Evolutionary conservation across 179 eudicot species (phyloP).

Genomic region (Patellifolia procumbens): DNA sequence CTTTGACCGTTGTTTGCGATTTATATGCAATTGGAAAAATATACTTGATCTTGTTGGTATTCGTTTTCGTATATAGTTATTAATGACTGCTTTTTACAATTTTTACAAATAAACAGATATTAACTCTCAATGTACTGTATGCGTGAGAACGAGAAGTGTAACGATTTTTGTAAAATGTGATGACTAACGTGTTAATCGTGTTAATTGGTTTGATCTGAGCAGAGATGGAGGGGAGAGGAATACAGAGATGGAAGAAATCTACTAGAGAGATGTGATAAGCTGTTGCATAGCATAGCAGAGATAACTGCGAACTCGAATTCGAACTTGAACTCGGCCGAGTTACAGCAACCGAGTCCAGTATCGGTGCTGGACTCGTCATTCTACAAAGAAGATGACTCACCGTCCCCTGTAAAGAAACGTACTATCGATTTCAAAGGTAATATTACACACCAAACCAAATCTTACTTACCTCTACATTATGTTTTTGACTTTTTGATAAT

Average conservation of each 20-base stretch:
- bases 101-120: no score
- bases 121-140: no score
- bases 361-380: slow-evolving; percentile 89
- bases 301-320: slow-evolving; percentile 49
- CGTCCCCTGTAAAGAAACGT: slow-evolving; percentile 81
- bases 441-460: neutral
- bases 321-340: slow-evolving; percentile 43
- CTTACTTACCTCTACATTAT: neutral
- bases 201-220: slow-evolving; percentile 1
- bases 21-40: no score
- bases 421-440: slow-evolving; percentile 79
- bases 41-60: no score
- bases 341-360: slow-evolving; percentile 89
- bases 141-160: no score
- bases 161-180: no score
- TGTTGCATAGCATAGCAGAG: slow-evolving; percentile 80
- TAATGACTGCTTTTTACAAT: no score
- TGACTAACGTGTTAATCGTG: neutral
- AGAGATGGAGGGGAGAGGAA: slow-evolving; percentile 70
- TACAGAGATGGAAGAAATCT: slow-evolving; percentile 67
- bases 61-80: no score
- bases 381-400: slow-evolving; percentile 81
- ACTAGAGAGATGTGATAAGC: slow-evolving; percentile 77
- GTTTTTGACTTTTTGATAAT: slow-evolving; percentile 20
- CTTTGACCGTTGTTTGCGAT: no score